These are phyloP conservation scores for Sclerotinia spermophila DNA, from an alignment of 2,329 filamentous ascomycete species.

Conservation along the genomic window DNA sequence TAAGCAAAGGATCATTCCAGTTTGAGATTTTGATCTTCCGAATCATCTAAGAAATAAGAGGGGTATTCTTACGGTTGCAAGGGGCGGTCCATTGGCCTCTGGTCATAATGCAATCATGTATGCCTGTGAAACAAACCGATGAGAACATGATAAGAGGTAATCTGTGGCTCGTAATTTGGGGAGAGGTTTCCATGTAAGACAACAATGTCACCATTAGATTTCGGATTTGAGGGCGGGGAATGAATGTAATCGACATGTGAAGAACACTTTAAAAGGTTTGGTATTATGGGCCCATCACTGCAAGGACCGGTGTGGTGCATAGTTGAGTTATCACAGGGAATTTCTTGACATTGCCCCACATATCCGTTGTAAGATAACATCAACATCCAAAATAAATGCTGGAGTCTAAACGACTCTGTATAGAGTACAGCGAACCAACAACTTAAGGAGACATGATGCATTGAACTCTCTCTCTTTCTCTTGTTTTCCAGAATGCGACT, in stretches of 20 bases:
- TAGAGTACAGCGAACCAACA: background rate
- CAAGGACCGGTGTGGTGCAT: background rate
- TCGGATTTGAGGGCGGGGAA: background rate
- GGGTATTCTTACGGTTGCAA: background rate
- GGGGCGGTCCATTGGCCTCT: background rate
- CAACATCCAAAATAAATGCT: background rate
- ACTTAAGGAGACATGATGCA: background rate
- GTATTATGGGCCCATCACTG: background rate
- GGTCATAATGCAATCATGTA: background rate
- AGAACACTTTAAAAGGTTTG: background rate
- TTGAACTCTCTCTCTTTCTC: background rate
- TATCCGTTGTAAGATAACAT: background rate
- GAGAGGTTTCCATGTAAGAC: background rate
- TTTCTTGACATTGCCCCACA: background rate
- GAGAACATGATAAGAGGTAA: background rate
- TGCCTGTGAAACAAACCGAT: background rate
- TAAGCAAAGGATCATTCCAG: background rate
- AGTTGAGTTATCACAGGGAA: background rate
- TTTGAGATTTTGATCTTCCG: background rate
- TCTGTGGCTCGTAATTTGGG: background rate
- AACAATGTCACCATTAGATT: background rate
- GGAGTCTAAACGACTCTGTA: background rate
- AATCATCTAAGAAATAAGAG: background rate
- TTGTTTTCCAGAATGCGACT: background rate
- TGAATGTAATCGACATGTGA: background rate